Conservation (phyloP, 164 flowering plant species). For the Liquidambar formosana region DNA sequence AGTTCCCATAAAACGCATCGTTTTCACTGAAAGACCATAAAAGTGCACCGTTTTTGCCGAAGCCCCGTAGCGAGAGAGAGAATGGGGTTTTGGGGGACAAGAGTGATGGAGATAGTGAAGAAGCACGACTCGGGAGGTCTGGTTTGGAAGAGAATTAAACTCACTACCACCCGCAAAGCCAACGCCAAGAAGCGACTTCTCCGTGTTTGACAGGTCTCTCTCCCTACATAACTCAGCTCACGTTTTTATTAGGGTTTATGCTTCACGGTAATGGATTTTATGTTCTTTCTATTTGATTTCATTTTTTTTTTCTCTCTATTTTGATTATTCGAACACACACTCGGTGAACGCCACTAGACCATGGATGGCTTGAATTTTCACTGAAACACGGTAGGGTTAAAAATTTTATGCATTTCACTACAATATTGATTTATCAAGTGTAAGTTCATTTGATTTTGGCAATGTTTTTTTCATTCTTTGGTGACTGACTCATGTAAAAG, state of each 20-base stretch:
- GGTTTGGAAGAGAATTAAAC: slow-evolving; percentile 66
- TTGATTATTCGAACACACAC: not conserved
- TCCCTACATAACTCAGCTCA: not conserved
- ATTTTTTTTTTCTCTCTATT: not conserved
- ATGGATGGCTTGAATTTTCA: not conserved
- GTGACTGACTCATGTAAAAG: too few species aligned
- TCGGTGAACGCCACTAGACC: not conserved
- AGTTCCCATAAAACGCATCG: too few species aligned
- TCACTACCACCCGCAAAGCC: slow-evolving; percentile 61
- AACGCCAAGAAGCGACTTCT: slow-evolving; percentile 70
- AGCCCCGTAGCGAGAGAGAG: not conserved
- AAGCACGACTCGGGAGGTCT: slow-evolving; percentile 66
- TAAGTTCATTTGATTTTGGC: too few species aligned
- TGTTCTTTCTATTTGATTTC: too few species aligned
- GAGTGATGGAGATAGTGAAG: slow-evolving; percentile 69
- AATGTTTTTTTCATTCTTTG: too few species aligned
- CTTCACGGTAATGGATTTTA: not conserved
- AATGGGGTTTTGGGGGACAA: slow-evolving; percentile 47
- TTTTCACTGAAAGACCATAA: too few species aligned
- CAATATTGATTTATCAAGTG: too few species aligned
- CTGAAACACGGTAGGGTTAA: not conserved
- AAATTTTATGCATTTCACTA: too few species aligned
- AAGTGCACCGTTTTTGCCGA: too few species aligned
- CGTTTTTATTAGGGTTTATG: slow-evolving; percentile 5
- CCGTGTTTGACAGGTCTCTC: slow-evolving; percentile 70